Base-by-base conservation (phyloP, 106 monocot species). In the Iris macrosiphon region DNA sequence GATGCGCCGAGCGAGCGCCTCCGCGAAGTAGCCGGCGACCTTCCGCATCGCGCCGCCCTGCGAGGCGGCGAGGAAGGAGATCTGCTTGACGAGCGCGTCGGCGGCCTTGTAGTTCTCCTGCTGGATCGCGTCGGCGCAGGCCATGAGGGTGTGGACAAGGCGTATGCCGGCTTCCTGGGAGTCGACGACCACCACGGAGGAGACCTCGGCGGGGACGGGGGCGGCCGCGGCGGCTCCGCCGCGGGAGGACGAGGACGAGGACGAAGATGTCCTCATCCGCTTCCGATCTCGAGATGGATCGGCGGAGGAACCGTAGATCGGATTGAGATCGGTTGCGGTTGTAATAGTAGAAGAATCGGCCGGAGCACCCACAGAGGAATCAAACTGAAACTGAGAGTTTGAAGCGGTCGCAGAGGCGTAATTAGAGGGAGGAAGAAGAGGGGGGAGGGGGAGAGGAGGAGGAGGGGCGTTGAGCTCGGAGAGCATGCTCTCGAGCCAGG, bases 1-100 rank as follows among this genome's bases (percentile, higher is more conserved):
- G 63, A 93, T 80, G 17, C 87, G 62, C 13, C 79, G 68, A 15
- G 83, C 87, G 7, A 93, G 62, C 16, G 80, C 92, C 29, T 83
- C 83, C 40, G 81, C 86, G 65, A 93, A 93, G 87, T 65, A 93
- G n/a, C 67, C 72, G 17, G 92, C 87, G 14, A 93, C 92, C 60
- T 93, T 93, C 4, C 87, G 62, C 92, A 93, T 93, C 18, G 92
- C 74, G 18, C 92, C 92, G 47, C 77, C 79, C 46, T 83, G 87
- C 12, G 87, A 93, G 2, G 75, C 22, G 38, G 83, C 53, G 8
- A 93, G 83, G 7, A 83, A 38, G 2, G 76, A 58, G 61, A 93
- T 80, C 62, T 93, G 83, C 70, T 74, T 83, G 24, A 93, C 69
- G 26, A 93, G 73, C 1, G 74, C 67, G 49, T 80, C 87, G 14